phyloP scores from a whole-genome alignment of 2,329 filamentous ascomycete genomes.

The Elsinoe australis region DNA sequence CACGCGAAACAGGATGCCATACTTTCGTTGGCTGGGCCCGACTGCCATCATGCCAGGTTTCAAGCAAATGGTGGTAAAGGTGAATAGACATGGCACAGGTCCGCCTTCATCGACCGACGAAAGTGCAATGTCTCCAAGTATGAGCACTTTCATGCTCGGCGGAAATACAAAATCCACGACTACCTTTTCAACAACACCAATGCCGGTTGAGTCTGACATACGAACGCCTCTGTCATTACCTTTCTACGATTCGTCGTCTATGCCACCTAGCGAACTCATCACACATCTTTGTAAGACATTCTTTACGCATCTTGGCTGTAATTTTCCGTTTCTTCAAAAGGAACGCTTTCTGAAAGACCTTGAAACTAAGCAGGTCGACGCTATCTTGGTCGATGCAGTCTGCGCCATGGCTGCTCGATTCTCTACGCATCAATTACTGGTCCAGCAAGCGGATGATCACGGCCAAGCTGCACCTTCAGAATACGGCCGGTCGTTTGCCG shows the following conservation, averaged over 20 bases:
- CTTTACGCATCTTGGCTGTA: slow-evolving; percentile 74
- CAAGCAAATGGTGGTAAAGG: slow-evolving; percentile 82
- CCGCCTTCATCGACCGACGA: slow-evolving; percentile 48
- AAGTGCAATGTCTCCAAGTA: slow-evolving; percentile 26
- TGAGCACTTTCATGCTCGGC: slow-evolving; percentile 17
- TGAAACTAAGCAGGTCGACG: slow-evolving; percentile 71
- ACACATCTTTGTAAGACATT: slow-evolving; percentile 71
- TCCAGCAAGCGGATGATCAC: slow-evolving; percentile 44
- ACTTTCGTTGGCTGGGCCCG: slow-evolving; percentile 84
- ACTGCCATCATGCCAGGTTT: slow-evolving; percentile 87
- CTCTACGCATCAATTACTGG: slow-evolving; percentile 52
- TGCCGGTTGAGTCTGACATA: slow-evolving; percentile 32
- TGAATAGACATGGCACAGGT: slow-evolving; percentile 58
- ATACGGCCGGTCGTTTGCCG: slow-evolving; percentile 68
- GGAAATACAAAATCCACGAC: slow-evolving; percentile 17
- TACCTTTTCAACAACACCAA: slow-evolving; percentile 25
- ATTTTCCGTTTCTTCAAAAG: slow-evolving; percentile 72
- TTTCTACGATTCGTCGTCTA: slow-evolving; percentile 67
- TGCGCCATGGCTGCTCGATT: slow-evolving; percentile 77
- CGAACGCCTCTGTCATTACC: slow-evolving; percentile 46
- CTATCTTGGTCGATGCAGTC: slow-evolving; percentile 78
- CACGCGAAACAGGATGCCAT: slow-evolving; percentile 62
- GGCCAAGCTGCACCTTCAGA: slow-evolving; percentile 48
- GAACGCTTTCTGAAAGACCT: slow-evolving; percentile 67
- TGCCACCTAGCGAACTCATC: slow-evolving; percentile 67